A percentile compares a stretch with the other conserved stretches of the same genome.
Evolutionary conservation across 495 filamentous ascomycete genomes (phyloP).

Genomic region (Neurospora sp.): DNA sequence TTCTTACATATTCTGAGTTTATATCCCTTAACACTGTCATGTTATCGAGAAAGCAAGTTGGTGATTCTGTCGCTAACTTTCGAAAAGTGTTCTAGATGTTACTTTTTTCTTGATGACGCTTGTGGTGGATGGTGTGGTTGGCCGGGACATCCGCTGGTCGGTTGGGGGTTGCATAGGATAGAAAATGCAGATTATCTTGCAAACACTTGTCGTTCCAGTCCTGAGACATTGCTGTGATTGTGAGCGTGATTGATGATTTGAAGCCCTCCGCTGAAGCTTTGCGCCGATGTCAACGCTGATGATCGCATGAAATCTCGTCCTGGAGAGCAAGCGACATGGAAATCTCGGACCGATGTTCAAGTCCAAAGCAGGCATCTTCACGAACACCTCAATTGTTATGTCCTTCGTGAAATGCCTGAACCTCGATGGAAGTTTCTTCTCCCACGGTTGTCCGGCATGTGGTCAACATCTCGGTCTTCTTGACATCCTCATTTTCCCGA

Average conservation of each 20-base stretch:
- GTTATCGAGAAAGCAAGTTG: neutral
- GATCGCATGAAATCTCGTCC: neutral
- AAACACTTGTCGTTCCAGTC: neutral
- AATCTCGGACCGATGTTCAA: neutral
- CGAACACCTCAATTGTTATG: neutral
- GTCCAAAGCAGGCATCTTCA: neutral
- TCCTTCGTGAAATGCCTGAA: neutral
- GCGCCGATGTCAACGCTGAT: neutral
- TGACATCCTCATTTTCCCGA: no score
- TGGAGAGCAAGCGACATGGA: neutral
- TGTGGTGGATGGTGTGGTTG: neutral
- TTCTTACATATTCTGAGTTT: slow-evolving; percentile 27
- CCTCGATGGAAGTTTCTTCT: neutral
- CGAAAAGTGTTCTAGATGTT: neutral
- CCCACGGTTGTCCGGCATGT: neutral
- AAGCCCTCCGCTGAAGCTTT: neutral
- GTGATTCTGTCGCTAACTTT: neutral
- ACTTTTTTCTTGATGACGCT: neutral
- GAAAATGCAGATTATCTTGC: neutral
- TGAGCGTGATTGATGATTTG: neutral
- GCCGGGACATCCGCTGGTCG: neutral
- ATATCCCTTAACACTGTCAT: neutral
- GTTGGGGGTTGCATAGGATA: neutral
- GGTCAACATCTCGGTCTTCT: neutral
- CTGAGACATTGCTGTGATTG: neutral